Evolutionary conservation across 192 early-diverging fungal genomes (phyloP), one percentile per base, ranked within the genome.

Genomic region (Coemansia sp.): DNA sequence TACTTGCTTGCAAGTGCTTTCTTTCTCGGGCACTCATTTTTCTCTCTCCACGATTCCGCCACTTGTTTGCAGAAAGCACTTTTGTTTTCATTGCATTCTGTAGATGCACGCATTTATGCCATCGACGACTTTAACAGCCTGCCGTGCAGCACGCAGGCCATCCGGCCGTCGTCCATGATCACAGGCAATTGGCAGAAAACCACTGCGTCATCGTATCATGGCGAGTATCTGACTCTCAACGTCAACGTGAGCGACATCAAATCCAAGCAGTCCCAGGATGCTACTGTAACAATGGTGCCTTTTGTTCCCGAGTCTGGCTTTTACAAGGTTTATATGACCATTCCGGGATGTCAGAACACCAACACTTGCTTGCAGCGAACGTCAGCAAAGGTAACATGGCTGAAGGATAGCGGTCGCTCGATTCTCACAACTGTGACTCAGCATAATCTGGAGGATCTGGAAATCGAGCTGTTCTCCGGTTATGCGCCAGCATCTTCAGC

Each of bases 301-400:
- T 84, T 79, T 63, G 64, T 89, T 8, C 80, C 86, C 24, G 86
- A 88, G 47, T 61, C 85, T 6, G 88, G 88, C 9, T 82, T 82
- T 57, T 89, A 89, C 52, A 74, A 82, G 38, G 81, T 87, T 22
- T 81, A 70, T 25, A 58, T 88, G 62, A 58, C 62, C 58, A 76
- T 85, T 5, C 88, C 86, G n/a, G 82, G 76, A 5, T 89, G 88
- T 61, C 74, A 84, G 51, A 73, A 77, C 64, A 69, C 74, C 30
- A 84, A 78, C 68, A 80, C 79, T 8, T 84, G 82, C 25, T 10
- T 14, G 19, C 53, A 47, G 49, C 77, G 82, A 34, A 64, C 68
- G 4, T 61, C 68, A 3, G 82, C 65, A 47, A 61, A 60, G 9
- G 71, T 73, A 4, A 50, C 55, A 18, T 58, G 76, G 26, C 56